Base-by-base conservation (phyloP, 768 basidiomycete species). In the Chalciporus piperatus region DNA sequence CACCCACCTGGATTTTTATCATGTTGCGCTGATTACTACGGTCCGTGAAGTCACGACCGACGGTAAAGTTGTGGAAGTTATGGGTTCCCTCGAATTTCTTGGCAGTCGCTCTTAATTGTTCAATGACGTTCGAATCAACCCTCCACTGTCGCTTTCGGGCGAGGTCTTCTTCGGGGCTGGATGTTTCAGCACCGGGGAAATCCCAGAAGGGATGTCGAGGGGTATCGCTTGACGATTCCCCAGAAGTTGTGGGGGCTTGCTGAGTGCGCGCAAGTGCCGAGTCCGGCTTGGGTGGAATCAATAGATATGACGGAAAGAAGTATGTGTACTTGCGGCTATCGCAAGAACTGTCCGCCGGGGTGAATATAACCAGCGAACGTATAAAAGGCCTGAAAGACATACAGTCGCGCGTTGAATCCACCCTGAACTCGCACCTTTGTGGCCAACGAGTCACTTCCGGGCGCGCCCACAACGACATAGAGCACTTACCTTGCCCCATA, bases 291-390 rank as follows among this genome's bases (percentile, higher is more conserved):
- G 97, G 94, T 1, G 96, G 93, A 23, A 98, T 79, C 47, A 99
- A 78, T 37, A 95, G 77, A 70, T 98, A 97, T 1, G 91, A 85
- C 0, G 97, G 97, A 58, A 99, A 88, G 72, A 91, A 91, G 70
- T 99, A 99, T 14, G 95, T 97, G 72, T 99, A 99, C 68, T 94
- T 92, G 53, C 96, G 82, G 54, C 94, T 96, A 66, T 98, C 95
- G 71, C 95, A 98, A 3, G 84, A 76, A 53, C 92, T 94, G 69
- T 54, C 0, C 17, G 28, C 7, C 27, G 14, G 0, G 43, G 20
- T 60, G 35, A 63, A 33, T 22, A 51, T 25, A 38, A 50, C 41
- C 20, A 28, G 20, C 23, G 28, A 35, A 41, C 39, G 30, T 14
- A 22, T 10, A 45, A 12, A 40, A 32, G 37, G 35, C 7, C 10